Evolutionary conservation across 228 moss, liverwort and hornwort species (phyloP), one percentile per base, ranked within the genome.

Genomic region (Sphagnum magellanicum): DNA sequence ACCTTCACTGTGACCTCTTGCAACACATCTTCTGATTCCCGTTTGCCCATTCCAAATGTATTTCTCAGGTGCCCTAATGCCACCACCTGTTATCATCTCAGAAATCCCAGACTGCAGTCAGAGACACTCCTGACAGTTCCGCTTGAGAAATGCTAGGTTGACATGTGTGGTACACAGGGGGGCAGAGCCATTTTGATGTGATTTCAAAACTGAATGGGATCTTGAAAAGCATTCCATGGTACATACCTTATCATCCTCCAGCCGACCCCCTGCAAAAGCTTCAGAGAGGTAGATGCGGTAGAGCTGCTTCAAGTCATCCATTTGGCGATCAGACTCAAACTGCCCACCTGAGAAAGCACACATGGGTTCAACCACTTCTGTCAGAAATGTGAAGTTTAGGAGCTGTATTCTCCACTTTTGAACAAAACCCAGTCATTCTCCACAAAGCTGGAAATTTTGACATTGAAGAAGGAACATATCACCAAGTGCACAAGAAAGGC

Each of bases 231-330:
- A 16, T 47, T 17, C 50, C 49, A 52, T 13, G 15, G 16, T 63
- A 32, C 70, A 67, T 52, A 94, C 94, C 92, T 88, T 95, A 53
- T 78, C 69, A 53, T 87, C 81, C 68, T 87, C 85, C 72, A 98
- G 73, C 52, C 80, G 80, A 50, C 90, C 97, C 53, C 72, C 83
- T 10, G 79, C 71, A 81, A 98, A 93, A 50, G 97, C 87, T 75
- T 98, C 97, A 67, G 93, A 91, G 69, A 98, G 69, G 60, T 91
- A 98, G 10, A 87, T 84, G 60, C 93, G 90, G 64, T 98, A 98
- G 6, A 98, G 73, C 79, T 98, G 97, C 75, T 98, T 98, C 46
- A 98, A 82, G 59, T 93, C 97, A 70, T 93, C 93, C 93, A 98
- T 91, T 74, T 88, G 86, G 53, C 93, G 88, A 65, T 98, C 97